These are phyloP conservation scores for Alternaria arborescens DNA, from an alignment of 2,329 filamentous ascomycete species.

Conservation along the genomic window DNA sequence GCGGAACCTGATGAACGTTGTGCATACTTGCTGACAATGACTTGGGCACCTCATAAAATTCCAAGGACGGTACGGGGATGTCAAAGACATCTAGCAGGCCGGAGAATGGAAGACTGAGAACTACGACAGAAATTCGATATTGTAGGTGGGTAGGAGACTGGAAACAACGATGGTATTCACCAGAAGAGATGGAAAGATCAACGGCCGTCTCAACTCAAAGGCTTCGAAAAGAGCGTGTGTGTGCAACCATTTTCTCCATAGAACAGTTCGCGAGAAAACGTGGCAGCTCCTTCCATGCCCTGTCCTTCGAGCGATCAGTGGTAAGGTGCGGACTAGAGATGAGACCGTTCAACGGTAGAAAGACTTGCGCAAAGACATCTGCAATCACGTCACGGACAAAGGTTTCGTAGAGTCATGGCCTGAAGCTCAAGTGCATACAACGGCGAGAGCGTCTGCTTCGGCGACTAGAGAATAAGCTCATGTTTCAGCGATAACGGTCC, in stretches of 20 bases:
- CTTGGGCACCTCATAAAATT: background rate
- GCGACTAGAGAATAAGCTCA: background rate
- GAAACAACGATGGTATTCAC: background rate
- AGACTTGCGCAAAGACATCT: background rate
- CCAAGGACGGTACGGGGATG: too few species aligned
- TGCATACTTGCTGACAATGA: too few species aligned
- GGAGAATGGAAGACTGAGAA: background rate
- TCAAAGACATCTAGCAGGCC: too few species aligned
- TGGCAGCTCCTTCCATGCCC: too few species aligned
- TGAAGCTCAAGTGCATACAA: background rate
- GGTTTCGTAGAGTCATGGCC: background rate
- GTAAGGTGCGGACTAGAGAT: too few species aligned
- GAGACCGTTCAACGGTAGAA: background rate
- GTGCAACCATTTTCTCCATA: too few species aligned
- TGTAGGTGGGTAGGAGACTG: background rate
- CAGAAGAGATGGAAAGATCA: background rate
- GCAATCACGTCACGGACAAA: background rate
- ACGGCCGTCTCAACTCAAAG: background rate
- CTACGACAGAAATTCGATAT: background rate
- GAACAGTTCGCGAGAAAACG: too few species aligned
- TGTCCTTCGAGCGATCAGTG: too few species aligned
- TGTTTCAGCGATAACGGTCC: background rate
- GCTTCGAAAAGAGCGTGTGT: too few species aligned
- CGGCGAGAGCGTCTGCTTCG: background rate
- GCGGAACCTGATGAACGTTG: too few species aligned